Base-by-base conservation (phyloP, 164 flowering plant genomes). In the Stephania japonica region DNA sequence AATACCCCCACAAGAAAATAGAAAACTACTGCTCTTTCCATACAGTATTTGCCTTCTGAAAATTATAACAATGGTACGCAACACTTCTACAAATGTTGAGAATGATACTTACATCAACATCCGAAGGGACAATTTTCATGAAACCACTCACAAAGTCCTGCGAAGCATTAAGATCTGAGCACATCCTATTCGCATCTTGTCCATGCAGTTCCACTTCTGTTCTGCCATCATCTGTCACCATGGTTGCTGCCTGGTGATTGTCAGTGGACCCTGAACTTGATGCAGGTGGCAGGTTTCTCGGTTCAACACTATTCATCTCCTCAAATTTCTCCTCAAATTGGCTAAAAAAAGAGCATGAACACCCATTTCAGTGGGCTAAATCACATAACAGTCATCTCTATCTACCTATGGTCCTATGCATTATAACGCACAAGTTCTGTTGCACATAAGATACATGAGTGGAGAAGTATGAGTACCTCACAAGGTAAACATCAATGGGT, bases 401-500 rank as follows among this genome's bases (percentile, higher is more conserved):
- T 11, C 62, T 32, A 32, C 38, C 38, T 32, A 32, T 2, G 38
- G 38, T 32, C 38, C 38, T 56, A 56, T 56, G 62, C n/a, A 56
- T 56, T 16, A 56, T n/a, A 19, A 56, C n/a, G 25, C 14, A 9
- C 25, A 10, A 9, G 16, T 53, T 49, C 25, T 67, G 56, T 13
- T 5, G 23, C 44, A 67, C 66, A 50, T 42, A 14, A 26, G 24
- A 67, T 67, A 53, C 59, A 62, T 19, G 18, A 25, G 62, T 47
- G 63, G 26, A 72, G 49, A 7, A 26, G 50, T 86, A 93, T 98
- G 9, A 26, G 43, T 86, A 93, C 99, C 98, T 93, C 77, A 95
- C 97, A 74, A 95, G 94, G 81, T 90, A 93, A 76, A 93, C 93
- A 84, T 95, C 97, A 76, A 93, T 91, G 1, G 97, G 97, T 59